A percentile compares a stretch with the other conserved stretches of the same genome.
These are phyloP conservation scores for Fusarium dimerum DNA, from an alignment of 2,329 filamentous ascomycete species.

Conservation along the genomic window DNA sequence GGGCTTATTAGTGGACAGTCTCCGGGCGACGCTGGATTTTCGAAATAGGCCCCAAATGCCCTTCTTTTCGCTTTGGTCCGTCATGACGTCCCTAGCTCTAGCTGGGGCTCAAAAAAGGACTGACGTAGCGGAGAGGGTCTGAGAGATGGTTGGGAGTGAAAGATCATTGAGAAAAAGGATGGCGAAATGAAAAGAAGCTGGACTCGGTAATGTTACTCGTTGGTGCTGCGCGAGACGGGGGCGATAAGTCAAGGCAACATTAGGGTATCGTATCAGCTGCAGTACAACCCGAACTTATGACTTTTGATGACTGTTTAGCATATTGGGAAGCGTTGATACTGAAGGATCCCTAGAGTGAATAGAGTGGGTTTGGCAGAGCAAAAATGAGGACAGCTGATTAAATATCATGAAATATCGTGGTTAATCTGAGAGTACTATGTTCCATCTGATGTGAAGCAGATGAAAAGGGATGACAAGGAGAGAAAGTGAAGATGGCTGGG, in stretches of 20 bases:
- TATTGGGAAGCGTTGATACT: neutral
- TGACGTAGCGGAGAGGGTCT: conserved; percentile 2
- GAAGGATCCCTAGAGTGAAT: no score
- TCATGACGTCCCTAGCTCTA: conserved; percentile 32
- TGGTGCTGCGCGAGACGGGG: neutral
- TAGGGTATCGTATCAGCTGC: neutral
- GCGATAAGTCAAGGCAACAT: neutral
- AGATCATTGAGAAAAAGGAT: neutral
- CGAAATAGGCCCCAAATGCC: conserved; percentile 54
- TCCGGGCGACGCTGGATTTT: conserved; percentile 43
- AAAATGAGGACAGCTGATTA: neutral
- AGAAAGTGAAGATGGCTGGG: neutral
- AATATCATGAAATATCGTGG: no score
- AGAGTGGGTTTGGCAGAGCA: neutral
- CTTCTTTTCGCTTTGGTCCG: conserved; percentile 40
- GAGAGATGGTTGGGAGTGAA: conserved; percentile 1
- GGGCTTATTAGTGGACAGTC: conserved; percentile 17
- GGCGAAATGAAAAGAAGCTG: neutral
- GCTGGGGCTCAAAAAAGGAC: conserved; percentile 11
- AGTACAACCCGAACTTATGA: neutral
- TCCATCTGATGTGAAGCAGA: neutral
- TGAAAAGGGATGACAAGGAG: neutral
- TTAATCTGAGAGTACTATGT: no score
- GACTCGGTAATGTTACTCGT: neutral
- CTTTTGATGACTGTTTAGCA: neutral